phyloP scores from a whole-genome alignment of 164 flowering plant species.

The Cinnamomum chago region DNA sequence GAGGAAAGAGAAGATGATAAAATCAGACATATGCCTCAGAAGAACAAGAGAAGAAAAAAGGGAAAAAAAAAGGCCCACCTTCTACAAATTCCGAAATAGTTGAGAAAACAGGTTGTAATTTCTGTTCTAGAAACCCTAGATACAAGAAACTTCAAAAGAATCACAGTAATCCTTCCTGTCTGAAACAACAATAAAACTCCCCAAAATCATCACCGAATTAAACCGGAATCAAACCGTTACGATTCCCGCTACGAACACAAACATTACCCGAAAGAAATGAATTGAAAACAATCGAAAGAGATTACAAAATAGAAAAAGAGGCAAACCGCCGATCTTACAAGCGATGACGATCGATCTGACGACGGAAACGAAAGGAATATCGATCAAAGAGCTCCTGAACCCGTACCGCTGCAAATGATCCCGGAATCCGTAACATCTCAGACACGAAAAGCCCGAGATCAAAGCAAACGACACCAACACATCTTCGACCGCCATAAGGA shows the following conservation, averaged over 20 bases:
- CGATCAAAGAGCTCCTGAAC: conserved; percentile 72
- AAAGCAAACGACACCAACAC: conserved; percentile 53
- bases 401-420: conserved; percentile 63
- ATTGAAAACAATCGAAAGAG: neutral
- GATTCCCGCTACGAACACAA: neutral
- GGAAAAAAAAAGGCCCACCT: neutral
- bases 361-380: conserved; percentile 77
- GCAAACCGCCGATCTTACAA: conserved; percentile 35
- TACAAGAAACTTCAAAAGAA: neutral
- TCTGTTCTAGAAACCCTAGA: neutral
- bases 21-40: neutral
- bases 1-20: neutral
- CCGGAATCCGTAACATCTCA: conserved; percentile 48
- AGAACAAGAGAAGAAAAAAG: neutral
- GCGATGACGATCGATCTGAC: conserved; percentile 74
- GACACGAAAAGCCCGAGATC: conserved; percentile 72
- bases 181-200: neutral
- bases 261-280: neutral
- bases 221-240: neutral
- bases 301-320: neutral
- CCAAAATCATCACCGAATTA: neutral
- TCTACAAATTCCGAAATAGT: too few relatives aligned
- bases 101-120: neutral
- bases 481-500: conserved; percentile 70
- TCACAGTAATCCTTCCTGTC: too few relatives aligned